Evolutionary conservation across 306 rosid species (phyloP), one percentile per base, ranked within the genome.

Genomic region (Trifolium dubium): DNA sequence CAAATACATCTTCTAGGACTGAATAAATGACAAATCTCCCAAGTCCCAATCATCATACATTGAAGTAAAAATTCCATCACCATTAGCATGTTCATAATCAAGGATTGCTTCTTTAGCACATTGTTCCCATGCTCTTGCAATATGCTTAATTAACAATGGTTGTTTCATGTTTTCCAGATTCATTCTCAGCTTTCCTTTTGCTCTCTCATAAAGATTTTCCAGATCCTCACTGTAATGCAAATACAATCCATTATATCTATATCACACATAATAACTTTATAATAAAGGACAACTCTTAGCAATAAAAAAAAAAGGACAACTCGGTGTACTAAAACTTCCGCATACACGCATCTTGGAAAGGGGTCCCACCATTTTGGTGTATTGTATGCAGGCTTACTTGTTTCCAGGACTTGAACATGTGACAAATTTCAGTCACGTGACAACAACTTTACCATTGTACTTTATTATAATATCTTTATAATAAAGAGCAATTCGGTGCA

Each of bases 41-140:
- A 87, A 1, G 23, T 37, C 40, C 40, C 40, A 37, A 37, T 19
- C 73, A 68, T 90, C 90, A 47, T 80, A 68, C 59, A 29, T 80
- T 10, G 90, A 79, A 82, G 83, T 82, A 64, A 87, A 80, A 61
- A 68, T 85, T 55, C 87, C 92, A 56, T 89, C 92, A 15, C 95
- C 89, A 59, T 18, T n/a, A 23, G 40, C 37, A 23, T 47, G 23
- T 18, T 85, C 90, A 74, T 73, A 69, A 56, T 89, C 90, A 30
- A 44, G 17, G 31, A 87, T 15, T 63, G 75, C 79, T 15, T 78
- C 84, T 49, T 85, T 79, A 50, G 77, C 84, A 43, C 86, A 85
- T 9, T 0, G 14, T 9, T 82, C 88, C 96, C 96, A 87, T 11
- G 44, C 69, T 30, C 30, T 74, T 10, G 86, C 85, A 63, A 85